Conservation (phyloP, 352 stramenopile genomes). For the Phytophthora fragariaefolia region DNA sequence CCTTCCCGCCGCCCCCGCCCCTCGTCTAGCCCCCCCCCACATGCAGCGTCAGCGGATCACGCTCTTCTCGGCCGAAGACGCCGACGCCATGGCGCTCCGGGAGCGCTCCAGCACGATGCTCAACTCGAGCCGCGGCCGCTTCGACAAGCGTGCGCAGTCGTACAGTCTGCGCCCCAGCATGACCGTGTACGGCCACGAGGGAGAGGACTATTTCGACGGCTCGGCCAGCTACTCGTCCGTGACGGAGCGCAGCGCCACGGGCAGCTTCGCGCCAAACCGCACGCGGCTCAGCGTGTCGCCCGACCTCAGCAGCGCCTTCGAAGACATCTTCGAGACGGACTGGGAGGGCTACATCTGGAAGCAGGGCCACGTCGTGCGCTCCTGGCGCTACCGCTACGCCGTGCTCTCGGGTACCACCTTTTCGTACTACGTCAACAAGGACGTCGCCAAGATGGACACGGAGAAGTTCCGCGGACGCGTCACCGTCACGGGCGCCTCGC, state of each 20-base stretch:
- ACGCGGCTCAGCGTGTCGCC: slow-evolving; percentile 70
- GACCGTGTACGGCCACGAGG: slow-evolving; percentile 68
- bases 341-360: slow-evolving; percentile 92
- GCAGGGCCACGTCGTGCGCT: slow-evolving; percentile 86
- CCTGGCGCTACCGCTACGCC: slow-evolving; percentile 85
- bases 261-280: slow-evolving; percentile 37
- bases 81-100: slow-evolving; percentile 71
- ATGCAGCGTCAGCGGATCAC: slow-evolving; percentile 74
- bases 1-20: neutral
- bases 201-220: slow-evolving; percentile 61
- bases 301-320: slow-evolving; percentile 73
- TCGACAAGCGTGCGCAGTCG: slow-evolving; percentile 47
- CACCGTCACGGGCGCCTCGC: slow-evolving; percentile 74
- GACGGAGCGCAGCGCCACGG: slow-evolving; percentile 50
- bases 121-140: slow-evolving; percentile 39
- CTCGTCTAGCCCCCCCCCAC: neutral
- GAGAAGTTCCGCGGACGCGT: slow-evolving; percentile 87
- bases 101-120: slow-evolving; percentile 53
- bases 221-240: slow-evolving; percentile 60
- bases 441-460: slow-evolving; percentile 78
- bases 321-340: slow-evolving; percentile 88
- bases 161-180: slow-evolving; percentile 70
- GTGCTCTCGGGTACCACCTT: slow-evolving; percentile 83
- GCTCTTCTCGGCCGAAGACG: slow-evolving; percentile 75
- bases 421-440: slow-evolving; percentile 86